Evolutionary conservation across 1,139 yeast genomes (phyloP), one percentile per base, ranked within the genome.

Genomic region (Scheffersomyces segobiensis): DNA sequence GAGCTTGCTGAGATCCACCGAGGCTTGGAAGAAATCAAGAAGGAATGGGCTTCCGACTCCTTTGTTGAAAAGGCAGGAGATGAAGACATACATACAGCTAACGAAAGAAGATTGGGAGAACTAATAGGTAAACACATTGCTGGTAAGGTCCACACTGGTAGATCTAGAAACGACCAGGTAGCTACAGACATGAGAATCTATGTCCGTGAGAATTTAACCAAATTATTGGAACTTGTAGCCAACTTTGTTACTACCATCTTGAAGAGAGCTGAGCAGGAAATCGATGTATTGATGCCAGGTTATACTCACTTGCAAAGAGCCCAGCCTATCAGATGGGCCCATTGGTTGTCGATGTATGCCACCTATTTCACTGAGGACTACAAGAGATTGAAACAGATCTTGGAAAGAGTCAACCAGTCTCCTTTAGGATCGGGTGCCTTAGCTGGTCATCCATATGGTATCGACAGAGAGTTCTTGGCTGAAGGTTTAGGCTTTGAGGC

Each of bases 281-380:
- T 95, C 60, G 97, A 89, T 65, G 91, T 89, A 24, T 82, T 95
- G 71, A 93, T 95, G 98, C 99, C 99, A 12, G 99, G 99, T 47
- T 95, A 95, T 78, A 95, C 99, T 18, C 99, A 95, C 77, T 81
- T 95, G 73, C 99, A 95, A 82, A 89, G 97, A 73, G 99, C 99
- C 3, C 99, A 95, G 76, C 99, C 99, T 24, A 95, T 95, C 71
- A 87, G 99, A 78, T 95, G 99, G 99, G 82, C 98, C 1, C 99
- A 95, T 73, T 93, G 98, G 97, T 81, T 95, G 65, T 87, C 96
- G 64, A 88, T 93, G 69, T 95, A 95, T 70, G 98, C 98, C 50
- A 95, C 98, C 3, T 95, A 93, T 73, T 89, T 96, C 73, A 85
- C 93, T 17, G 93, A 92, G 70, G 99, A 95, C 71, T 87, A 89